phyloP scores from a whole-genome alignment of 2,329 filamentous ascomycete genomes.

The Pyricularia grisea region DNA sequence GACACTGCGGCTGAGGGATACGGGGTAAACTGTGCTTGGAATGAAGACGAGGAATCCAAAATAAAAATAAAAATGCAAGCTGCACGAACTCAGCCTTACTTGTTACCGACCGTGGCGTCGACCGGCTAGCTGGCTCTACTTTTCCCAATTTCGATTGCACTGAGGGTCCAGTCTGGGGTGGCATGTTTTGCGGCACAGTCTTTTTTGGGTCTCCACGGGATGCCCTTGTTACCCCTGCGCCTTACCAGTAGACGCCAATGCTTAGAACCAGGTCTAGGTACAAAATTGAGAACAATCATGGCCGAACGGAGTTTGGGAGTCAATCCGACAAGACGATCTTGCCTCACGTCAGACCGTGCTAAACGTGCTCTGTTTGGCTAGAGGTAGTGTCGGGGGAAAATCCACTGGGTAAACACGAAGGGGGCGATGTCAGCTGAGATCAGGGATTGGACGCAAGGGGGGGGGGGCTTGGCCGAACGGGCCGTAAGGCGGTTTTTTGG shows the following conservation, averaged over 20 bases:
- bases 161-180: neutral
- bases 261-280: too few species aligned
- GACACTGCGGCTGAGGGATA: neutral
- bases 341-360: neutral
- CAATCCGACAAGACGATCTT: conserved; percentile 6
- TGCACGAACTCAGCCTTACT: neutral
- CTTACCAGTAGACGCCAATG: neutral
- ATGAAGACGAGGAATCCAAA: neutral
- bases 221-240: neutral
- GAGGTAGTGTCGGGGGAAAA: neutral
- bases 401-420: neutral
- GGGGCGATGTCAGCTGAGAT: neutral
- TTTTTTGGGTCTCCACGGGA: neutral
- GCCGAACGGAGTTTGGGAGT: too few species aligned
- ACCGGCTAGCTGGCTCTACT: neutral
- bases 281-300: neutral
- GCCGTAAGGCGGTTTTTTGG: neutral
- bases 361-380: neutral
- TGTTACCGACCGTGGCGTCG: neutral
- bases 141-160: neutral
- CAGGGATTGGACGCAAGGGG: neutral
- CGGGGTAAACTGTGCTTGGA: neutral
- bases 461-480: neutral
- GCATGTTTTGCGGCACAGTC: neutral
- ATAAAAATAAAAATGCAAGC: neutral